Base-by-base conservation (phyloP, 768 basidiomycete species). In the Termitomyces sp. region DNA sequence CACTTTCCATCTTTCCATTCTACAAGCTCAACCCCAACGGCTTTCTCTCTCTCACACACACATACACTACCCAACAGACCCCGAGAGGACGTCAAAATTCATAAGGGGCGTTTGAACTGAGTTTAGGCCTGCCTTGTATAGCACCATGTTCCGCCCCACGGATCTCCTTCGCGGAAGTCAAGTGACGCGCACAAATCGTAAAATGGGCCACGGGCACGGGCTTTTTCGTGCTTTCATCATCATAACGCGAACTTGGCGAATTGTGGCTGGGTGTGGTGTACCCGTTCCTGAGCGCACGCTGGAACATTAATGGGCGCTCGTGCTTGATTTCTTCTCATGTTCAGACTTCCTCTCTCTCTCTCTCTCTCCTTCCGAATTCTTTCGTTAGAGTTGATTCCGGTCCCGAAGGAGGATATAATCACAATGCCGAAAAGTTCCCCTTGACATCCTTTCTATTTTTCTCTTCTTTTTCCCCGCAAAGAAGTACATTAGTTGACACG, bases 81-180 rank as follows among this genome's bases (percentile, higher is more conserved):
- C 19, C 71, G 56, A 62, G 94, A 98, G 72, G 88, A 93, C 35
- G 86, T 98, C 65, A 96, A 93, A 75, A 93, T 98, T 41, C 78
- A 91, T 69, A 95, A 93, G 71, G 92, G 75, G 29, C 76, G 79
- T 43, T 59, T 72, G 57, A 61, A 71, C 54, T 80, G 60, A 76
- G 42, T 21, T 54, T 17, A 38, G 9, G 11, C 5, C 19, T 59
- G 6, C 47, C 42, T 35, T 46, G 29, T 56, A 52, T 23, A 31
- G 42, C 45, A n/a, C n/a, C 7, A 4, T 14, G 17, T 51, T 38
- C 50, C 48, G 25, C 50, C n/a, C n/a, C n/a, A 40, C 37, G 50
- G 50, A 14, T 27, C 50, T 51, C 50, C 35, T 38, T 50, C 17
- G 25, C 49, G 10, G 17, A n/a, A 38, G 49, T 51, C 50, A 51